A percentile compares a stretch with the other conserved stretches of the same genome.
Conservation (phyloP, 352 stramenopile species). For the Phytophthora sp. region DNA sequence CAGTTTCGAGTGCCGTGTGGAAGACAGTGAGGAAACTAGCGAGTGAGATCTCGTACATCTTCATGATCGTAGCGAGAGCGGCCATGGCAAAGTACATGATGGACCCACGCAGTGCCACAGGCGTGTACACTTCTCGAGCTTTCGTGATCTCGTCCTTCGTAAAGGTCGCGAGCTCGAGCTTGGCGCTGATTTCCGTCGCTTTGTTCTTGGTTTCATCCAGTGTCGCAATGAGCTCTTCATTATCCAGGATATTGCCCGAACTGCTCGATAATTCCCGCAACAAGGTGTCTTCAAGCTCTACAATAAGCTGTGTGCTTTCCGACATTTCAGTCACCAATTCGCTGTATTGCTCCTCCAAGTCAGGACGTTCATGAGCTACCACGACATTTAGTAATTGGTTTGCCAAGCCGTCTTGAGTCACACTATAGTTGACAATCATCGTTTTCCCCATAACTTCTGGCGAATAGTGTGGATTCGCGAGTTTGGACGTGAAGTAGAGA, state of each 20-base stretch:
- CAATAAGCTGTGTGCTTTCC: constrained; percentile 92
- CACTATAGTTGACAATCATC: constrained; percentile 97
- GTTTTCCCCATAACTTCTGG: constrained; percentile 97
- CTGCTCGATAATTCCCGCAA: constrained; percentile 90
- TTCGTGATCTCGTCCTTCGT: constrained; percentile 96
- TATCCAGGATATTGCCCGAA: constrained; percentile 95
- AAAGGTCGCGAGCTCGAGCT: constrained; percentile 92
- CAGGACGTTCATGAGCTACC: constrained; percentile 91
- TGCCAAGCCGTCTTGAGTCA: constrained; percentile 91
- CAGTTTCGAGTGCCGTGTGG: constrained; percentile 88
- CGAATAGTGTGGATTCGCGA: constrained; percentile 94
- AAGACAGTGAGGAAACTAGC: constrained; percentile 94
- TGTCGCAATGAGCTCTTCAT: constrained; percentile 94
- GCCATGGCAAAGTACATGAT: constrained; percentile 96
- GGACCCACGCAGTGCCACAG: constrained; percentile 91
- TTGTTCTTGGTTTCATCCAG: constrained; percentile 96
- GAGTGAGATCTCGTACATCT: constrained; percentile 96
- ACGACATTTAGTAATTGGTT: constrained; percentile 96
- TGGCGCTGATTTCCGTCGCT: constrained; percentile 92
- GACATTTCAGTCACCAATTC: constrained; percentile 94
- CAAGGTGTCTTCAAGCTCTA: constrained; percentile 93
- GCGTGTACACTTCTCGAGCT: constrained; percentile 89
- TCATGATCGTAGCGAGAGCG: constrained; percentile 92
- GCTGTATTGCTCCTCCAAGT: constrained; percentile 94
- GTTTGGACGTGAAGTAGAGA: constrained; percentile 95